Base-by-base conservation (phyloP, 1,284 basidiomycete genomes). In the Apiotrichum akiyoshidainum region DNA sequence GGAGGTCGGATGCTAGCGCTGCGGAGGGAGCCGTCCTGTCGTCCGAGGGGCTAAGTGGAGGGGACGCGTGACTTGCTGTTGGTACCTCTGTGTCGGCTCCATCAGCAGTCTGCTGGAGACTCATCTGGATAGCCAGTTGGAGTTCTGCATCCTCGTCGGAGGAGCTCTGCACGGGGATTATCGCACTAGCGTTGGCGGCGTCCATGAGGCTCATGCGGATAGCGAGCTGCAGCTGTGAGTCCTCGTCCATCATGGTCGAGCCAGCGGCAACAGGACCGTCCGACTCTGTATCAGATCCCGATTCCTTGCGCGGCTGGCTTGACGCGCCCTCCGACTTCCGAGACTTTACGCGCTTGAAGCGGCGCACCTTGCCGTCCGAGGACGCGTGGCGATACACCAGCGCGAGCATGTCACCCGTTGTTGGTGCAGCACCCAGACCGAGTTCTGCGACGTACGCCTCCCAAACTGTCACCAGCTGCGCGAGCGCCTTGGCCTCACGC, bases 321-420 rank as follows among this genome's bases (percentile, higher is more conserved):
- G 49, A 44, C 44, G 26, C 21, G 50, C 51, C 33, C 52, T 49
- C 12, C 49, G 42, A 45, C 59, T 55, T 9, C 54, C 74, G 65
- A 52, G 68, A 49, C 72, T 65, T 19, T 58, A 52, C 22, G 42
- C 63, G 61, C 39, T 46, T 56, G 37, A 44, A 47, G 33, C 54
- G 48, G 10, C 49, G 39, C 44, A 21, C 46, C 14, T 22, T 37
- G 12, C 21, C 26, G 6, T 21, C 11, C 35, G 48, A 16, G 26
- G 34, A 26, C 0, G 73, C 73, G 31, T 72, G 65, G 14, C 78
- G 68, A 54, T 79, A 80, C 0, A 80, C 76, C n/a, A 80, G 59
- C 54, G 75, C 73, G 12, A 80, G 60, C 19, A 55, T 47, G 42
- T 70, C 63, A 46, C 78, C 73, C 19, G 74, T 69, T 41, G 67